These are phyloP conservation scores for Epichloe baconii DNA, from an alignment of 2,329 filamentous ascomycete species.

Conservation along the genomic window DNA sequence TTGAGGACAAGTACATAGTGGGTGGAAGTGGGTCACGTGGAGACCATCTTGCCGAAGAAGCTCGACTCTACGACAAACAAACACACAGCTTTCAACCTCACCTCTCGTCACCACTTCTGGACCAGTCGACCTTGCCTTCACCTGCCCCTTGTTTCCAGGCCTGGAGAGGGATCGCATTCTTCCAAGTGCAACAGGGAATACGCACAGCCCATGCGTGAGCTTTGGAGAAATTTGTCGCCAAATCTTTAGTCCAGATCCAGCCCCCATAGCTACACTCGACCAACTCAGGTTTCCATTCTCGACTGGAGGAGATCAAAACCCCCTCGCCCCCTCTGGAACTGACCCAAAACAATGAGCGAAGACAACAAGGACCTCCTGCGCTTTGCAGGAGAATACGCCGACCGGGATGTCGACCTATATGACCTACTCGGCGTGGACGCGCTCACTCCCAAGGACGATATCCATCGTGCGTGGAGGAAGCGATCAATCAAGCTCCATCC, in stretches of 20 bases:
- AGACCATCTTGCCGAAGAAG: neutral
- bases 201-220: too few relatives aligned
- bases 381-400: slow-evolving; percentile 45
- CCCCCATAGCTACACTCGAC: too few relatives aligned
- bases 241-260: too few relatives aligned
- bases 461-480: slow-evolving; percentile 74
- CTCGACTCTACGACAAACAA: neutral
- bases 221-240: too few relatives aligned
- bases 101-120: too few relatives aligned
- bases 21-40: slow-evolving; percentile 3
- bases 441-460: slow-evolving; percentile 54
- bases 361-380: slow-evolving; percentile 36
- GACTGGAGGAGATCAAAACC: too few relatives aligned
- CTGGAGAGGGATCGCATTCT: too few relatives aligned
- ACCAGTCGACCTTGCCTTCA: too few relatives aligned
- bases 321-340: neutral
- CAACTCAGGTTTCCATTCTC: too few relatives aligned
- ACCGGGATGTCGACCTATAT: slow-evolving; percentile 61
- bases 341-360: slow-evolving; percentile 16
- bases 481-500: slow-evolving; percentile 85
- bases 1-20: neutral
- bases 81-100: neutral
- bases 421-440: slow-evolving; percentile 56
- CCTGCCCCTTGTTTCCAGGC: too few relatives aligned
- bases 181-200: too few relatives aligned